Base-by-base conservation (phyloP, 352 stramenopile species). In the Globisporangium apiculatum region DNA sequence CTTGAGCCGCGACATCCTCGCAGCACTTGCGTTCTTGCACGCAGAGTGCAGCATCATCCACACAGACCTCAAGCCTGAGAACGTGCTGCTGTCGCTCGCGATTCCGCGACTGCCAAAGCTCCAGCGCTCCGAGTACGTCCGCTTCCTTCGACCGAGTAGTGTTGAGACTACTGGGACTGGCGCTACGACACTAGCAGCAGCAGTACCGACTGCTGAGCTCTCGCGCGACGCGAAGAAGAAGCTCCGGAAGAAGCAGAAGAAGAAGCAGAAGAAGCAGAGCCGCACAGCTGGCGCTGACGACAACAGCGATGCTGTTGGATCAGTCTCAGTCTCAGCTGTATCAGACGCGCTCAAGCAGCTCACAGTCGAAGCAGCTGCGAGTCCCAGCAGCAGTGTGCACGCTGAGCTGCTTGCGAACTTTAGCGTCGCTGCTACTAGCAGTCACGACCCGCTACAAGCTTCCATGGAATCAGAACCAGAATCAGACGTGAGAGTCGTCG, bases 41-140 rank as follows among this genome's bases (percentile, higher is more conserved):
- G 53, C 86, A 51, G 89, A 98, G 62, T 99, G 97, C 76, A 65
- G 96, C 58, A 99, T 99, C 65, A 99, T 99, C 73, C 97, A 99
- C 80, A 99, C 97, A 5, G 97, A 99, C 81, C 73, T 99, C 5
- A 99, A 99, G 66, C 97, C 97, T 0, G 97, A 99, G 73, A 99
- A 99, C 71, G 92, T 99, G 18, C 66, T 99, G 47, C 71, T 99
- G 2, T 93, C 70, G 50, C 71, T 86, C 57, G 73, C 64, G 11
- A 87, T 94, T 35, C 81, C 81, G 7, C 79, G 85, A 17, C 66
- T 94, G 8, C 79, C 80, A 0, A 77, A 77, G 41, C 70, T 94
- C 48, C 71, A 74, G 38, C 82, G 81, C 47, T 73, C 79, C 11
- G 64, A 83, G 52, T 92, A 80, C 60, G 14, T 67, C 17, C 62